Percentiles rank a stretch among this genome's conserved stretches.
Conservation (phyloP, 495 filamentous ascomycete genomes). For the Chaetomium tenue region DNA sequence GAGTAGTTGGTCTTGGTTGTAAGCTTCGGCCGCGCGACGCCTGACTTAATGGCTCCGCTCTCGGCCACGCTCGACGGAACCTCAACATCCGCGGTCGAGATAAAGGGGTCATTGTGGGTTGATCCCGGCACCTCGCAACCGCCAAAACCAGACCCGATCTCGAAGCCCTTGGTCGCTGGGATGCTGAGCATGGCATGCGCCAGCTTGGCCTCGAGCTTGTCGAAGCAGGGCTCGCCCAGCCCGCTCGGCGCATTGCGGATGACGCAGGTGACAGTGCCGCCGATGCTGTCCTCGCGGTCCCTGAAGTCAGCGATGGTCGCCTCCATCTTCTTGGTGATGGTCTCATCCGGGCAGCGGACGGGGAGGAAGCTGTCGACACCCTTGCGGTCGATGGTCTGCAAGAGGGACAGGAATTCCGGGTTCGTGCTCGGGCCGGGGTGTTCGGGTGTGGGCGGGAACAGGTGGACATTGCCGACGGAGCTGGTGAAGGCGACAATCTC, state of each 20-base stretch:
- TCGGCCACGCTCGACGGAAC: slow-evolving; percentile 37
- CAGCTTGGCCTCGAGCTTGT: slow-evolving; percentile 91
- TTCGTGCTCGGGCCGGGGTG: slow-evolving; percentile 76
- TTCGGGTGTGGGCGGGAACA: slow-evolving; percentile 75
- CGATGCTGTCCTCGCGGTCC: slow-evolving; percentile 85
- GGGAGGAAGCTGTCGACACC: slow-evolving; percentile 81
- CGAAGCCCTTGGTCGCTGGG: slow-evolving; percentile 95
- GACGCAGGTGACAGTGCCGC: slow-evolving; percentile 93
- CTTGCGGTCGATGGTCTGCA: slow-evolving; percentile 70
- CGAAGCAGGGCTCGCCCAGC: slow-evolving; percentile 91
- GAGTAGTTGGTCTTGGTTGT: slow-evolving; percentile 95
- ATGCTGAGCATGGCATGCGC: slow-evolving; percentile 97
- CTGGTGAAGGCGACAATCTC: slow-evolving; percentile 91
- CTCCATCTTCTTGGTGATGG: slow-evolving; percentile 68
- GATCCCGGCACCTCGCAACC: slow-evolving; percentile 87
- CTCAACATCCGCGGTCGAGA: slow-evolving; percentile 50
- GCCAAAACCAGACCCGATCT: slow-evolving; percentile 90
- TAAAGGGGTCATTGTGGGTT: slow-evolving; percentile 89
- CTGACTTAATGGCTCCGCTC: slow-evolving; percentile 38
- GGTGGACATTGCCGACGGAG: slow-evolving; percentile 77
- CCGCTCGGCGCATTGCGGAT: slow-evolving; percentile 87
- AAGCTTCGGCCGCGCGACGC: slow-evolving; percentile 52
- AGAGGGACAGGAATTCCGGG: slow-evolving; percentile 74
- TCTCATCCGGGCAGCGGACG: slow-evolving; percentile 77
- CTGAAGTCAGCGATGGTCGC: slow-evolving; percentile 75